Percentiles rank a stretch among this genome's conserved stretches.
Evolutionary conservation across 164 flowering plant genomes (phyloP).

Genomic region (grape (Vitis vinifera)): ASM3070453v1 NC_081808.1:5521501-5522000

Average conservation of each 20-base stretch:
- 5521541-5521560: background rate
- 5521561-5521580: background rate
- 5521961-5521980: background rate
- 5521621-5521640: background rate
- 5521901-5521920: too few relatives aligned
- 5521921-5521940: too few relatives aligned
- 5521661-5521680: background rate
- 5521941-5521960: too few relatives aligned
- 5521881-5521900: conserved; percentile 1
- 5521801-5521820: conserved; percentile 75
- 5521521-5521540: background rate
- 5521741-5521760: conserved; percentile 77
- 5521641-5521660: background rate
- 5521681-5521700: background rate
- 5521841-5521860: conserved; percentile 96
- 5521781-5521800: conserved; percentile 62
- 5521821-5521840: conserved; percentile 90
- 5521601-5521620: background rate
- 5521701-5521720: conserved; percentile 79
- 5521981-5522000: background rate
- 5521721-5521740: conserved; percentile 86
- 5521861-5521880: conserved; percentile 88
- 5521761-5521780: conserved; percentile 86
- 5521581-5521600: background rate
- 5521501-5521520: background rate